These are phyloP conservation scores for Talaromyces sp. DNA, from an alignment of 2,329 filamentous ascomycete species.

Conservation along the genomic window DNA sequence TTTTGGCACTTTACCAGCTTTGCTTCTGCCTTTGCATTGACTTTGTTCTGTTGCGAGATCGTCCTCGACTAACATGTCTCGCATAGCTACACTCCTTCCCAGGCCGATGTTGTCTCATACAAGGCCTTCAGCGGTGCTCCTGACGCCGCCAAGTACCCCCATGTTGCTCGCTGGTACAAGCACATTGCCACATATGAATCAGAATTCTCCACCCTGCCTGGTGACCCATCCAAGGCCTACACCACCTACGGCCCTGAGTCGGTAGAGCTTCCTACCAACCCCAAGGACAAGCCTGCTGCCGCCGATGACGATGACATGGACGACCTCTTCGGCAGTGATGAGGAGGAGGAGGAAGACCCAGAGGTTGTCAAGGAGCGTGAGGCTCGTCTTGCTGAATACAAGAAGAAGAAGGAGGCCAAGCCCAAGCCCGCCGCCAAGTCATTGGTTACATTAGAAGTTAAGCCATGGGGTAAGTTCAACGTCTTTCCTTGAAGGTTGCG, in stretches of 20 bases:
- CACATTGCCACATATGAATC: conserved; percentile 91
- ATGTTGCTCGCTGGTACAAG: conserved; percentile 98
- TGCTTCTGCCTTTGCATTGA: background rate
- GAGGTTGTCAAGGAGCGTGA: conserved; percentile 82
- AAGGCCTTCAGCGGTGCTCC: conserved; percentile 79
- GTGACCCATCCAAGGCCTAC: conserved; percentile 85
- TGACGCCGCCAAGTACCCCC: conserved; percentile 81
- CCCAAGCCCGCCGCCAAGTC: conserved; percentile 92
- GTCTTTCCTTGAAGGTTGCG: conserved; percentile 8
- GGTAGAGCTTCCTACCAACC: conserved; percentile 74
- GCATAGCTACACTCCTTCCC: conserved; percentile 66
- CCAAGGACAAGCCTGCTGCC: conserved; percentile 75
- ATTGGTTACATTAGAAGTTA: conserved; percentile 90
- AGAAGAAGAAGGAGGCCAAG: conserved; percentile 87
- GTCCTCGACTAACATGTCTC: background rate
- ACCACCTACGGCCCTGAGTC: conserved; percentile 88
- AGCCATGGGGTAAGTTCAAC: conserved; percentile 86
- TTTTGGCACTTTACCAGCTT: conserved; percentile 17
- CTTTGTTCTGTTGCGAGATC: background rate
- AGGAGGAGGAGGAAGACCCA: conserved; percentile 91
- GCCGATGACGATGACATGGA: conserved; percentile 75
- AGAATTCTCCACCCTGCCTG: conserved; percentile 86
- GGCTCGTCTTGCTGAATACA: conserved; percentile 89
- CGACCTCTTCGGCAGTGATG: conserved; percentile 89
- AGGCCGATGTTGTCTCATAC: conserved; percentile 95